Conservation (phyloP, 306 rosid genomes). For the Echinosophora koreensis region DNA sequence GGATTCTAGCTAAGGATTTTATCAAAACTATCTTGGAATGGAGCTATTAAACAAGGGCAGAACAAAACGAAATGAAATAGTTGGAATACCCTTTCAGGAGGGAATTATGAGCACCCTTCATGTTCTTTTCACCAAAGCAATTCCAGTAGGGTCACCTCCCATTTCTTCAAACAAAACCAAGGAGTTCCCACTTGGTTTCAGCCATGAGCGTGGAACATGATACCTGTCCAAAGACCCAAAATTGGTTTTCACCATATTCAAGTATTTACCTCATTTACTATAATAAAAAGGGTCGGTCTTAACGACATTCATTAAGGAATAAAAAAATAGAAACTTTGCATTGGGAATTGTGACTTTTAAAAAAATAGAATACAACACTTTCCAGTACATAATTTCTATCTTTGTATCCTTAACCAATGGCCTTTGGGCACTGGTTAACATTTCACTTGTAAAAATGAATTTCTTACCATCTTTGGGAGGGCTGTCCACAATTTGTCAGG, state of each 20-base stretch:
- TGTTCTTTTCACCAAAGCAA: slow-evolving; percentile 73
- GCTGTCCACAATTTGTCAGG: slow-evolving; percentile 63
- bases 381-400: too few species aligned
- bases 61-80: not conserved
- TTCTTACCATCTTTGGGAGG: slow-evolving; percentile 85
- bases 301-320: too few species aligned
- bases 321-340: too few species aligned
- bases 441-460: not conserved
- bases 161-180: slow-evolving; percentile 89
- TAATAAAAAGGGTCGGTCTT: too few species aligned
- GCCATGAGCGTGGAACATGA: slow-evolving; percentile 93
- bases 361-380: too few species aligned
- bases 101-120: slow-evolving; percentile 56
- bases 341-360: too few species aligned
- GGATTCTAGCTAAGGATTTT: not conserved
- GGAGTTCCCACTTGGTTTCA: slow-evolving; percentile 72
- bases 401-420: too few species aligned
- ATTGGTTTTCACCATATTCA: not conserved
- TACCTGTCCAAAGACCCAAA: slow-evolving; percentile 64
- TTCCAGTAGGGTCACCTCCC: slow-evolving; percentile 83
- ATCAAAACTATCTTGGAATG: not conserved
- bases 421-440: too few species aligned
- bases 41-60: not conserved
- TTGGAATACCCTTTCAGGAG: slow-evolving; percentile 59
- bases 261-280: not conserved